phyloP scores from a whole-genome alignment of 208 protist genomes.

The Porcisia deanei region DNA sequence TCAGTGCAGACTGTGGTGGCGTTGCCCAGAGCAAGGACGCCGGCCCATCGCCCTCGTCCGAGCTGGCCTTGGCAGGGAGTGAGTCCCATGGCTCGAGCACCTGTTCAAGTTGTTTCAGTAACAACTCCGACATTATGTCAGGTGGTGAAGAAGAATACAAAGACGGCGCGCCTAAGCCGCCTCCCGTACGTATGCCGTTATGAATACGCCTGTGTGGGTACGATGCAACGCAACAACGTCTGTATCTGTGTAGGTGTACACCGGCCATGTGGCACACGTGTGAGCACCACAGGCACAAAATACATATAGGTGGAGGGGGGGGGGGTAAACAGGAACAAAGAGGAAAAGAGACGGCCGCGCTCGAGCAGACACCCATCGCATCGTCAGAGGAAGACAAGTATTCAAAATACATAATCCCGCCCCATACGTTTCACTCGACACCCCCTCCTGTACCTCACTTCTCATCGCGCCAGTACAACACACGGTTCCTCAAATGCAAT shows the following conservation, averaged over 20 bases:
- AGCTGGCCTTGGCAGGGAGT: slow-evolving; percentile 8
- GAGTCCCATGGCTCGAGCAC: slow-evolving; percentile 59
- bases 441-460: too few species aligned
- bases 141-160: too few species aligned
- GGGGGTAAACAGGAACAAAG: neutral
- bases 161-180: neutral
- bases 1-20: neutral
- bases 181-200: neutral
- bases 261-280: neutral
- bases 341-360: neutral
- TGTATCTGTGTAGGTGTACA: neutral
- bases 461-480: too few species aligned
- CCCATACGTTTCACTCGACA: too few species aligned
- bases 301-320: too few species aligned
- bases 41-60: neutral
- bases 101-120: slow-evolving; percentile 58
- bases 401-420: too few species aligned
- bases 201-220: neutral
- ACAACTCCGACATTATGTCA: slow-evolving; percentile 26
- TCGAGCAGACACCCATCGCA: neutral
- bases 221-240: neutral
- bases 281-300: slow-evolving; percentile 19
- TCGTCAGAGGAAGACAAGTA: neutral
- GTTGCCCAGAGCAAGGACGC: neutral
- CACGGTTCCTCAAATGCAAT: too few species aligned